Evolutionary conservation across 106 monocot genomes (phyloP), one percentile per base, ranked within the genome.

Genomic region (Phalaenopsis aphrodite): DNA sequence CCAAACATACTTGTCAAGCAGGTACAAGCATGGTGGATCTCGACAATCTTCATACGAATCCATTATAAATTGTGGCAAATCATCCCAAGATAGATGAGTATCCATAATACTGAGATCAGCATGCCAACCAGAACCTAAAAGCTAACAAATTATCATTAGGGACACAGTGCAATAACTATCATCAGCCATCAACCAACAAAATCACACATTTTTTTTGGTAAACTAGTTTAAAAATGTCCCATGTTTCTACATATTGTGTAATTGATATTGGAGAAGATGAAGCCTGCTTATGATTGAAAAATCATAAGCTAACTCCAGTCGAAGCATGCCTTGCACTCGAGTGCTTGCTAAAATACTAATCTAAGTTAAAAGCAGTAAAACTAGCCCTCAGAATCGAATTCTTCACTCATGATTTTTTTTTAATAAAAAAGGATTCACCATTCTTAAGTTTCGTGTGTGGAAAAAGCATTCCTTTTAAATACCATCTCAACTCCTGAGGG

Each of bases 21-120:
- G 84, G 87, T 88, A 95, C 17, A 99, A 81, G 12, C 85, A 91
- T 47, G 99, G 99, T 75, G 90, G 99, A n/a, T 91, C 99, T 30
- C 80, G 88, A 55, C 99, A 95, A 85, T 95, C 95, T 89, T 99
- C 99, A 76, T 99, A 99, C 1, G 90, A 99, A 78, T 99, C 95
- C 89, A 99, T 93, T 77, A 99, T 93, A 82, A 88, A 93, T 36
- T 30, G 88, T 56, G 99, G 99, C 78, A 95, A 83, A 43, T 95
- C 95, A 84, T 81, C 88, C 47, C 78, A 80, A 39, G 90, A 55
- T 81, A 99, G 84, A n/a, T 84, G 99, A 78, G 81, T 86, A 76
- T 87, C 75, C 69, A 91, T 84, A 49, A 68, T 76, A 55, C 79
- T 69, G 80, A 86, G 14, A 82, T 74, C 85, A 77, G 89, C 64